Base-by-base conservation (phyloP, 192 early-diverging fungal species). In the Borealophlyctis nickersoniae region DNA sequence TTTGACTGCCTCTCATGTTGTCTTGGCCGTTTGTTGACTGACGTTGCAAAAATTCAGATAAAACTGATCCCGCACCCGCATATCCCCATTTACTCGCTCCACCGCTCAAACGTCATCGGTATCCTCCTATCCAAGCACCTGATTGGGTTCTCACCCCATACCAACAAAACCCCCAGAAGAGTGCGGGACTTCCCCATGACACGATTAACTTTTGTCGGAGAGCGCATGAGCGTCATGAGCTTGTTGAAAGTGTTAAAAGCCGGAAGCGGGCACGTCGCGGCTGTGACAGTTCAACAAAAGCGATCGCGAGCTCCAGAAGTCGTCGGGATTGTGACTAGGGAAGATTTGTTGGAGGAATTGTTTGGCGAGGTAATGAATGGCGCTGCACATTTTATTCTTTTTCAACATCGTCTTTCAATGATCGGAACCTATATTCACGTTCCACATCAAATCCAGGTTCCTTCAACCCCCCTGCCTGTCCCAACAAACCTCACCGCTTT, bases 341-440 rank as follows among this genome's bases (percentile, higher is more conserved):
- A 83, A 58, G 81, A 83, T 49, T 73, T 83, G 26, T 80, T 83
- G 56, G 81, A 83, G 62, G 81, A 83, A 61, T 67, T 83, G 23
- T 68, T 83, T 67, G 77, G 77, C 5, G 75, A 77, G 60, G 66
- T 67, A 60, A 56, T 13, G n/a, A n/a, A n/a, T n/a, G n/a, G n/a
- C n/a, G n/a, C n/a, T n/a, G n/a, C n/a, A n/a, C n/a, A n/a, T n/a
- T n/a, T n/a, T n/a, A n/a, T n/a, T n/a, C n/a, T n/a, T n/a, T n/a
- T n/a, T n/a, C n/a, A n/a, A n/a, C n/a, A n/a, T n/a, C n/a, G n/a
- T n/a, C n/a, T n/a, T n/a, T n/a, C n/a, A n/a, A n/a, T n/a, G n/a
- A n/a, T n/a, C n/a, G n/a, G n/a, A n/a, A n/a, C n/a, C n/a, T n/a
- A n/a, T n/a, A n/a, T n/a, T n/a, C n/a, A n/a, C n/a, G n/a, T n/a